Evolutionary conservation across 2,329 filamentous ascomycete genomes (phyloP), one percentile per base, ranked within the genome.

Genomic region (Hypocrella siamensis): DNA sequence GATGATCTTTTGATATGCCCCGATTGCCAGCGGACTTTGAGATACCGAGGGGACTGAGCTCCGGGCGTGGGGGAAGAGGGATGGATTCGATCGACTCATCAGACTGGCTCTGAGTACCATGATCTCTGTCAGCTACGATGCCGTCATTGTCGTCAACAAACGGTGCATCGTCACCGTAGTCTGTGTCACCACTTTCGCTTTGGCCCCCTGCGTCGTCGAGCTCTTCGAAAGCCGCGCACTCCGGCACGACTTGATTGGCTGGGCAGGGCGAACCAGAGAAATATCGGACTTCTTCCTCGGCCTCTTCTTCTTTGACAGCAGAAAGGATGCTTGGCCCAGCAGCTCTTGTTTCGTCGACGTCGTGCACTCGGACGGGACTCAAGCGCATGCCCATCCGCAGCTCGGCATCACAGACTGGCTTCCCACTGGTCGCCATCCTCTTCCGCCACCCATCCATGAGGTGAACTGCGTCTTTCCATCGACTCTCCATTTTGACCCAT

Each of bases 401-500:
- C 44, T 78, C 74, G 36, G 75, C 70, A 33, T 76, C 60, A 43
- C 81, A 75, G 41, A 88, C 71, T 0, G 77, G 72, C 37, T 75
- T 68, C 5, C 78, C 79, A 40, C 70, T 75, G 31, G 65, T 66
- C 12, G 71, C 72, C 70, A 93, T 84, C 26, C 83, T 70, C 49
- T 75, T 79, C 38, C 86, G 76, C 88, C 90, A 96, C 21, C 80
- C 76, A 41, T 94, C 83, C 61, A 98, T 93, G 57, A 98, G 73
- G 22, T 74, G 68, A 10, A 96, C 76, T 1, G 90, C 83, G 48
- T 96, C 88, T 41, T 75, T 77, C 84, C 90, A 93, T 31, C 85
- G 72, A 16, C 63, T 69, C 53, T 96, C 86, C 82, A 96, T 93
- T 55, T 80, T 85, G 50, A 92, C 81, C 79, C 88, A 93, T 12